A percentile compares a stretch with the other conserved stretches of the same genome.
Evolutionary conservation across 331 rosid species (phyloP).

Genomic region (Saraca asoca): DNA sequence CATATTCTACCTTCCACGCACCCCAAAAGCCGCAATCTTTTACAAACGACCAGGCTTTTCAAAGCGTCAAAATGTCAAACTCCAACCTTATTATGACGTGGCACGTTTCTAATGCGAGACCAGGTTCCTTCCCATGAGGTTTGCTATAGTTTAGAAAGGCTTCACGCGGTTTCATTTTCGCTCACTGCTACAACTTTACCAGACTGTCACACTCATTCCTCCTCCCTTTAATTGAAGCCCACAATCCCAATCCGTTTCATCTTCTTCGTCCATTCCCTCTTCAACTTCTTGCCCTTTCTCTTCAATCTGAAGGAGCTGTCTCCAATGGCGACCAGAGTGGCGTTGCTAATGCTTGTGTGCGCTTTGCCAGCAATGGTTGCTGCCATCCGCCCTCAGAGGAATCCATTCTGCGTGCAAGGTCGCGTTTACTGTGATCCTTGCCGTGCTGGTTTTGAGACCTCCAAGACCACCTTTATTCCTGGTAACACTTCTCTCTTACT

Average conservation of each 20-base stretch:
- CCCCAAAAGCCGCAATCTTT: background rate
- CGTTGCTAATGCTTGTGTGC: slow-evolving; percentile 42
- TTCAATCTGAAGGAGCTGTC: too few relatives aligned
- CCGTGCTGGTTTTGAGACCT: slow-evolving; percentile 84
- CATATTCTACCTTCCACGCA: background rate
- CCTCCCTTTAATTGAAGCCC: slow-evolving; percentile 24
- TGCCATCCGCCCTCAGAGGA: slow-evolving; percentile 63
- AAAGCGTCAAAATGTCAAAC: too few relatives aligned
- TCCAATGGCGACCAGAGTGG: slow-evolving; percentile 38
- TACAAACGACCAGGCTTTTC: too few relatives aligned
- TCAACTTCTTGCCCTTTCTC: background rate
- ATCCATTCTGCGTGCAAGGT: slow-evolving; percentile 62
- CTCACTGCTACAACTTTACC: background rate
- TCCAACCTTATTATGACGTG: slow-evolving; percentile 28
- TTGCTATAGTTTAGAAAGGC: background rate
- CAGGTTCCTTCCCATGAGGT: background rate
- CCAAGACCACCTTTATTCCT: slow-evolving; percentile 65
- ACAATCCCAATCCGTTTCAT: background rate
- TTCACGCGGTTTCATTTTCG: slow-evolving; percentile 31
- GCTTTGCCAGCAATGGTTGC: slow-evolving; percentile 65
- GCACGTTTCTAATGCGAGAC: background rate
- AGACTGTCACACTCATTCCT: slow-evolving; percentile 9
- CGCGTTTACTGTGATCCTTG: slow-evolving; percentile 77
- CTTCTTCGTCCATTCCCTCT: background rate
- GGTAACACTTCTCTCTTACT: slow-evolving; percentile 44